These are phyloP conservation scores for Penicillium sp. DNA, from an alignment of 2,329 filamentous ascomycete genomes.

Conservation along the genomic window DNA sequence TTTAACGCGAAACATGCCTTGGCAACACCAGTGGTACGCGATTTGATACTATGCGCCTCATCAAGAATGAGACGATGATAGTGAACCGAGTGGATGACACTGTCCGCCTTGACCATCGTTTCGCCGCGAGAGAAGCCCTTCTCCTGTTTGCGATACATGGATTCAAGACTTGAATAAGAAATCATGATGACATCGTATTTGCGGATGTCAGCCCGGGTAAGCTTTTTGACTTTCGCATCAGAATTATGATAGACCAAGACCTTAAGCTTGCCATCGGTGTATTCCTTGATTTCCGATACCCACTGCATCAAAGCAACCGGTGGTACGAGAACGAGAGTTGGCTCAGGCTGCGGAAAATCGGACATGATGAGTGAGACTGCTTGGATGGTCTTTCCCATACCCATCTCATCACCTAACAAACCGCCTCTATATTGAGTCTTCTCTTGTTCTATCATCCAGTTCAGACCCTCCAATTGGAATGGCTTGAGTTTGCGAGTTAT, in stretches of 20 bases:
- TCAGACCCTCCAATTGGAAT: constrained; percentile 89
- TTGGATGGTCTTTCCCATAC: constrained; percentile 97
- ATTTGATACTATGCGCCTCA: constrained; percentile 92
- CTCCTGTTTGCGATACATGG: constrained; percentile 85
- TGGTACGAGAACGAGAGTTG: constrained; percentile 84
- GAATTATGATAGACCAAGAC: constrained; percentile 89
- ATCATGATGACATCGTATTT: constrained; percentile 94
- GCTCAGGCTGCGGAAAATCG: constrained; percentile 79
- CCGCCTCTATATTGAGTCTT: constrained; percentile 81
- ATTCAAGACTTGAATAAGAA: constrained; percentile 80
- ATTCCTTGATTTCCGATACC: constrained; percentile 72
- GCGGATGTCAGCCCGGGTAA: constrained; percentile 71
- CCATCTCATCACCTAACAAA: constrained; percentile 95
- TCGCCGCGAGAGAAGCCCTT: constrained; percentile 84
- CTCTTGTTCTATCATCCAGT: constrained; percentile 94
- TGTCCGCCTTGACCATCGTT: constrained; percentile 75
- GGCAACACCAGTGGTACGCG: constrained; percentile 82
- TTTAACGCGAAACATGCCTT: constrained; percentile 92
- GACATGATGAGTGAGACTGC: constrained; percentile 98
- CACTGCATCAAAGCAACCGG: constrained; percentile 96
- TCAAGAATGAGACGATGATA: constrained; percentile 94
- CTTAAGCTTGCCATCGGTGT: constrained; percentile 86
- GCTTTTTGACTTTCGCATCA: constrained; percentile 75
- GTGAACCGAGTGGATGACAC: constrained; percentile 75
- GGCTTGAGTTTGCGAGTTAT: constrained; percentile 85